Evolutionary conservation across 1,139 yeast species (phyloP).

Genomic region (Komagataea norvegica): DNA sequence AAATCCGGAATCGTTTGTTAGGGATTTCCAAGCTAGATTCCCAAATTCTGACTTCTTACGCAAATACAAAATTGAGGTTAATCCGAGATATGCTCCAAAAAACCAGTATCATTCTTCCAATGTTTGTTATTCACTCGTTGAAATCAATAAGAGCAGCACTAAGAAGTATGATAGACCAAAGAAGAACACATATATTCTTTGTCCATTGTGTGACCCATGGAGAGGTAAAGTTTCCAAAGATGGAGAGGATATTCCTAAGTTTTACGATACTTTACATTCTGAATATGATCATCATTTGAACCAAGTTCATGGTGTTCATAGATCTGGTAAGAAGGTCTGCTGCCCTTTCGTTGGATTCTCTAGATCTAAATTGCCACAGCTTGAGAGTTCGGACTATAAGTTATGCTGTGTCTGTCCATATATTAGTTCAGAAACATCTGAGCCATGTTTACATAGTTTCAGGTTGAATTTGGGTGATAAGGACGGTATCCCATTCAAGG

Average conservation of each 20-base stretch:
- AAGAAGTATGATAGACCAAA: neutral
- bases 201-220: constrained; percentile 6
- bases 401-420: constrained; percentile 1
- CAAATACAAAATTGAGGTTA: neutral
- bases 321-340: neutral
- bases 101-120: constrained; percentile 4
- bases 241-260: neutral
- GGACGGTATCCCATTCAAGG: neutral
- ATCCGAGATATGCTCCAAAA: constrained; percentile 3
- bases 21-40: constrained; percentile 1
- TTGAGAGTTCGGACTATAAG: neutral
- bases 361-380: neutral
- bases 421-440: neutral
- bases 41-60: neutral
- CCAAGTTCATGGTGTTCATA: constrained; percentile 4
- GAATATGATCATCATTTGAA: constrained; percentile 5
- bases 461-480: neutral
- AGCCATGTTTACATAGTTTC: constrained; percentile 1
- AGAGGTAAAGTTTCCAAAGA: neutral
- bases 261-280: constrained; percentile 3
- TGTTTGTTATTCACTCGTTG: constrained; percentile 1
- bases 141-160: neutral
- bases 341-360: constrained; percentile 2
- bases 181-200: constrained; percentile 4
- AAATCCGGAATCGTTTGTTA: neutral